These are phyloP conservation scores for Biancaea sappan DNA, from an alignment of 306 rosid species.

Conservation along the genomic window DNA sequence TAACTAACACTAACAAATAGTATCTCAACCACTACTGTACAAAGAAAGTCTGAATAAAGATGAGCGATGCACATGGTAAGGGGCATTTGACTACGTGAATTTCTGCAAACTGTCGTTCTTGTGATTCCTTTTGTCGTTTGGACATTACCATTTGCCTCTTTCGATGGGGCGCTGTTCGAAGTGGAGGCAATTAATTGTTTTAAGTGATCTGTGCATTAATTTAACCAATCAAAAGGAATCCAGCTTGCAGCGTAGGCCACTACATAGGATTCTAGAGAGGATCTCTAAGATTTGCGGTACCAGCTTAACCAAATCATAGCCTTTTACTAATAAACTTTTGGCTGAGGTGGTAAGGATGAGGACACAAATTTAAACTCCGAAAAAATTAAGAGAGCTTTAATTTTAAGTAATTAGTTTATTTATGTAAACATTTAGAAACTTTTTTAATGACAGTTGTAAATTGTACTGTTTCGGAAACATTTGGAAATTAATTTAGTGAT, in stretches of 20 bases:
- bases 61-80: conserved; percentile 35
- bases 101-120: conserved; percentile 6
- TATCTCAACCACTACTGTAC: neutral
- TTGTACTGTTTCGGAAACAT: too few species aligned
- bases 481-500: too few species aligned
- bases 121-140: conserved; percentile 32
- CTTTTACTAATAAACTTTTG: too few species aligned
- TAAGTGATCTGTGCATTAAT: neutral
- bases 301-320: neutral
- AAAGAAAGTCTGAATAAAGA: neutral
- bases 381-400: too few species aligned
- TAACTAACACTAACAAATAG: too few species aligned
- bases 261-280: neutral
- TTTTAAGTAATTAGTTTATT: too few species aligned
- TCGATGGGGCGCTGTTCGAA: neutral
- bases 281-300: conserved; percentile 7
- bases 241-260: neutral
- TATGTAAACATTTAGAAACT: too few species aligned
- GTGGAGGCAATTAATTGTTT: neutral
- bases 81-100: conserved; percentile 23
- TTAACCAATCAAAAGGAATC: conserved; percentile 19
- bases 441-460: too few species aligned
- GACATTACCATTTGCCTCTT: conserved; percentile 1
- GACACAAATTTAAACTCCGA: too few species aligned
- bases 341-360: too few species aligned